These are phyloP conservation scores for Fusarium sp. DNA, from an alignment of 2,329 filamentous ascomycete species.

Conservation along the genomic window DNA sequence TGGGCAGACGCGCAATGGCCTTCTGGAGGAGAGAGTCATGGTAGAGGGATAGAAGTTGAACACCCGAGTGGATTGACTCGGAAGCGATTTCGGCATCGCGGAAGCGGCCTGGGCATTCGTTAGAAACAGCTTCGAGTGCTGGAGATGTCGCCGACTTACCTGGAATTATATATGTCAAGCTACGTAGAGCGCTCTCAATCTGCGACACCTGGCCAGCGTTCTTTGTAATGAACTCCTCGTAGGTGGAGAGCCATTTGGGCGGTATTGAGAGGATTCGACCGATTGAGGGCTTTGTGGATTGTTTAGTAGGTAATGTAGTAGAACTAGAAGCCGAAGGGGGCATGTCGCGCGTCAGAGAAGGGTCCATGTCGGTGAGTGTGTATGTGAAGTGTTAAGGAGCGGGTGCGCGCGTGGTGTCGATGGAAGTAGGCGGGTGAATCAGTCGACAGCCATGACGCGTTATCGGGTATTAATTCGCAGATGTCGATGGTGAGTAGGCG, in stretches of 20 bases:
- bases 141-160: conserved; percentile 60
- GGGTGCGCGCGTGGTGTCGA: conserved; percentile 29
- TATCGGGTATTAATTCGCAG: not conserved
- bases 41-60: conserved; percentile 91
- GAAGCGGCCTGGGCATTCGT: conserved; percentile 73
- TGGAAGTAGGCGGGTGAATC: conserved; percentile 12
- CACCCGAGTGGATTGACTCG: conserved; percentile 88
- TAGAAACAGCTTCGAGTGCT: conserved; percentile 6
- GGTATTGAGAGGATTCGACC: conserved; percentile 67
- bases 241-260: conserved; percentile 76
- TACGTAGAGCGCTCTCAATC: conserved; percentile 93
- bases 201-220: conserved; percentile 94
- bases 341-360: conserved; percentile 40
- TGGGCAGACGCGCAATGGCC: conserved; percentile 69
- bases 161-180: conserved; percentile 95
- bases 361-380: conserved; percentile 32
- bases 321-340: conserved; percentile 41
- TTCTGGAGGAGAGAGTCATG: conserved; percentile 88
- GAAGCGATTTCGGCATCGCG: conserved; percentile 95
- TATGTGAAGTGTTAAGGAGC: conserved; percentile 21
- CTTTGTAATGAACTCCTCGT: conserved; percentile 92
- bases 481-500: conserved; percentile 12
- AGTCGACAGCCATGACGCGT: conserved; percentile 41
- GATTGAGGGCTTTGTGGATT: conserved; percentile 44
- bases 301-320: conserved; percentile 20